Evolutionary conservation across 345 rosid genomes (phyloP).

Genomic region (Gossypium longicalyx): DNA sequence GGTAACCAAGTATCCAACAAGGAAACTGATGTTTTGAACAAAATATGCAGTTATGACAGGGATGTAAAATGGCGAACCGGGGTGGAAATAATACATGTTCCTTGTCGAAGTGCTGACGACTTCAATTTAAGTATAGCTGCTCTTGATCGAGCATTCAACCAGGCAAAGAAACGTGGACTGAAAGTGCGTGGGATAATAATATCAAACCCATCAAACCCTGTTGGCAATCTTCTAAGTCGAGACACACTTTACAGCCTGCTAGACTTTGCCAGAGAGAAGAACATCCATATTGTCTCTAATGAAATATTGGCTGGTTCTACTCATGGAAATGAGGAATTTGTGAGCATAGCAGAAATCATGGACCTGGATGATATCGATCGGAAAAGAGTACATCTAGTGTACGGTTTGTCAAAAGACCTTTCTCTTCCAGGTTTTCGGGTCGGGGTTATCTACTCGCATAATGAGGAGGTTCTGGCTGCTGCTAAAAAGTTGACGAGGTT

Average conservation of each 20-base stretch:
- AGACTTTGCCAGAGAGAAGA: slow-evolving; percentile 83
- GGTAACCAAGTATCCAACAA: neutral
- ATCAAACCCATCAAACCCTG: slow-evolving; percentile 78
- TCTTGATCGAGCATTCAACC: slow-evolving; percentile 76
- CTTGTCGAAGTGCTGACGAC: slow-evolving; percentile 76
- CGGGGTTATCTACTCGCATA: slow-evolving; percentile 64
- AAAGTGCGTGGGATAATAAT: slow-evolving; percentile 70
- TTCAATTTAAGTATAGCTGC: slow-evolving; percentile 63
- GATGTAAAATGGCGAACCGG: slow-evolving; percentile 91
- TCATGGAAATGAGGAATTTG: slow-evolving; percentile 56
- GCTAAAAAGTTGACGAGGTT: slow-evolving; percentile 61
- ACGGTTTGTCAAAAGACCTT: slow-evolving; percentile 64
- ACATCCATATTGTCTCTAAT: slow-evolving; percentile 73
- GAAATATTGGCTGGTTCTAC: slow-evolving; percentile 69
- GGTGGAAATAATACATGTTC: slow-evolving; percentile 80
- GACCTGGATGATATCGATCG: slow-evolving; percentile 54
- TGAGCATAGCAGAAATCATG: slow-evolving; percentile 70
- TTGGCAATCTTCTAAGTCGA: slow-evolving; percentile 51
- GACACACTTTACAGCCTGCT: slow-evolving; percentile 65
- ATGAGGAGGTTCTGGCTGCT: slow-evolving; percentile 53
- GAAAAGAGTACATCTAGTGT: slow-evolving; percentile 74
- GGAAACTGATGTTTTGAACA: slow-evolving; percentile 23
- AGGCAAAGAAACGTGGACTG: slow-evolving; percentile 84
- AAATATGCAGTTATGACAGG: slow-evolving; percentile 58
- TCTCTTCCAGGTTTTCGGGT: slow-evolving; percentile 63